phyloP scores from a whole-genome alignment of 176 grass and related monocot species.

The Juncus effusus region DNA sequence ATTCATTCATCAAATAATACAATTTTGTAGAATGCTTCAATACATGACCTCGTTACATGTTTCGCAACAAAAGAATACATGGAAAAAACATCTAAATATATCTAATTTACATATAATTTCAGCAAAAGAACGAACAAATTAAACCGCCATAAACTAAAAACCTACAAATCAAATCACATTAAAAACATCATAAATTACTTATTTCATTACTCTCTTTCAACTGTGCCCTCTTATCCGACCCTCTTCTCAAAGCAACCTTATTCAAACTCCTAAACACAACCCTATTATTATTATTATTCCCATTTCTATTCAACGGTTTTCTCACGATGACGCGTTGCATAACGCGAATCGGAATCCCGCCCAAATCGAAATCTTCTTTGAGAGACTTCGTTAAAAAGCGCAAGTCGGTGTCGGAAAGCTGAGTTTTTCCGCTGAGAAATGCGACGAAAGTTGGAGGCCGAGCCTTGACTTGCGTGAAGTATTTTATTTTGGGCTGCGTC shows the following conservation, averaged over 20 bases:
- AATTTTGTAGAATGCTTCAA: too few relatives aligned
- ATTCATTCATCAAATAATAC: too few relatives aligned
- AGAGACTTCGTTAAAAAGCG: conserved; percentile 88
- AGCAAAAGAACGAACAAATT: too few relatives aligned
- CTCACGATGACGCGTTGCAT: conserved; percentile 56
- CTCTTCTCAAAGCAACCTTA: conserved; percentile 2
- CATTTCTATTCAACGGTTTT: conserved; percentile 40
- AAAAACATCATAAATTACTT: too few relatives aligned
- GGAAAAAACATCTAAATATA: too few relatives aligned
- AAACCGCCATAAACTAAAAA: too few relatives aligned
- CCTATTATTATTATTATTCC: conserved; percentile 27
- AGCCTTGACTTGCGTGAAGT: conserved; percentile 94
- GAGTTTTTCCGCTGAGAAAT: conserved; percentile 75
- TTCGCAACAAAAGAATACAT: too few relatives aligned
- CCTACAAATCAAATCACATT: too few relatives aligned
- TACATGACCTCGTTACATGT: too few relatives aligned
- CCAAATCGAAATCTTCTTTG: conserved; percentile 93
- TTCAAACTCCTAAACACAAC: conserved; percentile 6
- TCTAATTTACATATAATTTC: too few relatives aligned
- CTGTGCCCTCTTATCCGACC: conserved; percentile 6
- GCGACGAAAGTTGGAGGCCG: conserved; percentile 90
- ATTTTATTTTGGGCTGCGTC: conserved; percentile 88
- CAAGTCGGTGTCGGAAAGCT: conserved; percentile 72
- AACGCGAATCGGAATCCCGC: conserved; percentile 82
- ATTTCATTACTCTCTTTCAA: background rate